Evolutionary conservation across 148 eudicot genomes (phyloP), one percentile per base, ranked within the genome.

Genomic region (Rhododendron mucronatum): DNA sequence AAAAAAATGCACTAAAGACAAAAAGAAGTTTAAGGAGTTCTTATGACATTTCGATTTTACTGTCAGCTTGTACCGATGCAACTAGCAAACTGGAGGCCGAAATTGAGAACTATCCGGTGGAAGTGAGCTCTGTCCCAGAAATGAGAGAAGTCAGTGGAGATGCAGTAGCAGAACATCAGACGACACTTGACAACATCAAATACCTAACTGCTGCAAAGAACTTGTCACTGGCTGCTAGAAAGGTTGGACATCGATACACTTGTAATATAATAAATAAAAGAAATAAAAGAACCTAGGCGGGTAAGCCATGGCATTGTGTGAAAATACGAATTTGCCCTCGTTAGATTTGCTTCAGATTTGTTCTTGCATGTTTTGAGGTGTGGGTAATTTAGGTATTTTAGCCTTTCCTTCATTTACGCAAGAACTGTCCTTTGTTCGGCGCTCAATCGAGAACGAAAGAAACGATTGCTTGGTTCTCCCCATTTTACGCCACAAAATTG

Each of bases 21-120:
- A 55, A 30, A 18, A 55, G 61, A 55, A 55, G 61, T 55, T 55
- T 5, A 55, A 55, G 61, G 18, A 14, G 61, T 18, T 6, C 1
- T 55, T 55, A 55, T 55, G 94, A 90, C 73, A 86, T 89, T 85
- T 82, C 87, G 82, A 79, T 88, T 88, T 83, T 96, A 76, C 86
- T 87, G 82, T 90, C 95, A 87, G 94, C 92, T 88, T 95, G 96
- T 89, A 48, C 90, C 65, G 89, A 91, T 85, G 94, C 94, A 81
- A 86, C 93, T 10, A 81, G 87, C 82, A 88, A 89, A 81, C 87
- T 95, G 90, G 89, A 93, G 69, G 82, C 37, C 63, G 88, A 88
- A 83, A 76, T 85, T 63, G 87, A 80, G 77, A 86, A 88, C 35
- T 86, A 76, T 85, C 63, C 50, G 78, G 85, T 44, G 45, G 91